Percentiles rank a stretch among this genome's conserved stretches.
These are phyloP conservation scores for Phialemoniopsis sp. DNA, from an alignment of 2,329 filamentous ascomycete species.

Conservation along the genomic window DNA sequence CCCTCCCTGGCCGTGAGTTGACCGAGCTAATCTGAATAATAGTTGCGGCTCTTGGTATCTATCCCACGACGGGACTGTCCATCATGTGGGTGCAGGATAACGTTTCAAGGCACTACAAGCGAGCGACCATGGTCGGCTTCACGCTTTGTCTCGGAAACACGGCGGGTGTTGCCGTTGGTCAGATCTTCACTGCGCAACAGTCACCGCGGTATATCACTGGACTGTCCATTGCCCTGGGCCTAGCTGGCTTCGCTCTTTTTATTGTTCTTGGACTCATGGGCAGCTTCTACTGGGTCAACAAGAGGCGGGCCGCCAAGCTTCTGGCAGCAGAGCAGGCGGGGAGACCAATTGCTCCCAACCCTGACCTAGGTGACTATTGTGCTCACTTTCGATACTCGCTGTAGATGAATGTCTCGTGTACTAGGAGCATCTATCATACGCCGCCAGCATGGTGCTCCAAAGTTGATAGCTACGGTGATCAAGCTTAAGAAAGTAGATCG, in stretches of 20 bases:
- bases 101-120: slow-evolving; percentile 39
- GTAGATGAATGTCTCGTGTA: too few species aligned
- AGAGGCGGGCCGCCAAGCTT: neutral
- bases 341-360: neutral
- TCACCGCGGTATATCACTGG: slow-evolving; percentile 11
- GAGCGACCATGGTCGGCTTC: slow-evolving; percentile 40
- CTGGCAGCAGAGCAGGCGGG: neutral
- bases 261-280: neutral
- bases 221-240: neutral
- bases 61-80: slow-evolving; percentile 25
- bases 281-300: neutral
- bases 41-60: slow-evolving; percentile 17
- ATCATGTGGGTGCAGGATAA: slow-evolving; percentile 44
- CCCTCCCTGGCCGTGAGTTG: neutral
- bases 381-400: neutral
- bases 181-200: slow-evolving; percentile 14
- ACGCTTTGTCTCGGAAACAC: slow-evolving; percentile 27
- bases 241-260: neutral
- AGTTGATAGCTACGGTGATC: too few species aligned
- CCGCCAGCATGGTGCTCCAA: too few species aligned
- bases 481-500: too few species aligned
- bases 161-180: slow-evolving; percentile 15
- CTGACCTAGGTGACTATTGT: slow-evolving; percentile 1
- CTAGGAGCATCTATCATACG: too few species aligned
- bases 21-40: neutral